Evolutionary conservation across 192 early-diverging fungal genomes (phyloP).

Genomic region (Coemansia sp.): DNA sequence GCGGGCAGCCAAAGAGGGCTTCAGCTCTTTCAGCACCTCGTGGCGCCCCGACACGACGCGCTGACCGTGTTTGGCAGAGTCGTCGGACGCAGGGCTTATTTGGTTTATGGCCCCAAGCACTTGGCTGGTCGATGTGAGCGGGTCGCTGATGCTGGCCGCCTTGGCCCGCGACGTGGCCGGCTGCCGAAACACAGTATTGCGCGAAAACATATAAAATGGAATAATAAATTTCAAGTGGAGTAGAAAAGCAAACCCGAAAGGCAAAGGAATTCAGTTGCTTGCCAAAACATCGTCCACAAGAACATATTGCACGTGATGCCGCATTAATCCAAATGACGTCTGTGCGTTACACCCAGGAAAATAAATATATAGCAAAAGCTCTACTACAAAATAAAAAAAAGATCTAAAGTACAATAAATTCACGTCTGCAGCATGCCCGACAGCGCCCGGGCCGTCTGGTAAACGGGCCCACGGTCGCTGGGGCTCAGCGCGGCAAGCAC

Average conservation of each 20-base stretch:
- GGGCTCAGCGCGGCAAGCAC: constrained; percentile 33
- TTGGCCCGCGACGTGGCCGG: constrained; percentile 1
- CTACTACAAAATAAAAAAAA: background rate
- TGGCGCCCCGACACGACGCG: constrained; percentile 17
- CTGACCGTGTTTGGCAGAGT: background rate
- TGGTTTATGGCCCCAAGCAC: constrained; percentile 27
- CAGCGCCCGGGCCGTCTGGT: constrained; percentile 23
- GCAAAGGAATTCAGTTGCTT: background rate
- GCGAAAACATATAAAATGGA: constrained; percentile 24
- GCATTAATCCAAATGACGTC: no score
- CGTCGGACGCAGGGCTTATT: constrained; percentile 26
- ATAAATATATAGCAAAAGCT: no score
- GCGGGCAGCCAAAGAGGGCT: background rate
- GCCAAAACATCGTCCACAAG: background rate
- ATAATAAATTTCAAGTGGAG: background rate
- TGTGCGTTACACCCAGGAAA: no score
- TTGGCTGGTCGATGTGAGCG: constrained; percentile 7
- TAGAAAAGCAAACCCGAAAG: background rate
- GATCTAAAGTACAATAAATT: background rate
- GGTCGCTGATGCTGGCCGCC: constrained; percentile 19
- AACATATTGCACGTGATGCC: background rate
- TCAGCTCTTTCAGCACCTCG: constrained; percentile 27
- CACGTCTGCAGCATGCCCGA: constrained; percentile 17
- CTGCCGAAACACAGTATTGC: constrained; percentile 7
- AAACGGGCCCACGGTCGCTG: constrained; percentile 29